Evolutionary conservation across 1,139 yeast genomes (phyloP), one percentile per base, ranked within the genome.

Genomic region (Diutina sp.): DNA sequence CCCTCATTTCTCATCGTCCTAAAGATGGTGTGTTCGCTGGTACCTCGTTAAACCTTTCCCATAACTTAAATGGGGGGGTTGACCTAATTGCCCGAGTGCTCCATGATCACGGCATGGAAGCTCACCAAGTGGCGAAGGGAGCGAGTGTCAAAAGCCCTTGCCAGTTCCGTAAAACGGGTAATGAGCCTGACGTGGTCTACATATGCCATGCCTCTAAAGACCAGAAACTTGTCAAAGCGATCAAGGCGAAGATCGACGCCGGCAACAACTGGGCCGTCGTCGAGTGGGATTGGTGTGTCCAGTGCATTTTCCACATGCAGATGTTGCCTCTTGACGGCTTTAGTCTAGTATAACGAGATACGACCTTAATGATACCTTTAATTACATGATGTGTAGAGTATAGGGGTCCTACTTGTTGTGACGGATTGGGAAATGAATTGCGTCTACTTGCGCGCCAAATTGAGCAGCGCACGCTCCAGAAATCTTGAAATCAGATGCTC

Each of bases 201-300:
- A 67, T 76, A 16, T 77, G 75, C 0, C 73, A 80, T 60, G 73
- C 68, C 57, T 62, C 66, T 2, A 76, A 77, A 56, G 84, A 80
- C 60, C 65, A 72, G 6, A 78, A 79, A 46, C 65, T 78, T 54
- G 74, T 76, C 12, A 69, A 70, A 35, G 57, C 70, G 11, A 61
- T 30, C 44, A n/a, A 32, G 21, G 28, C 28, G 6, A 50, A 50
- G 14, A n/a, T 12, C 12, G 29, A 18, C 14, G n/a, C n/a, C 6
- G 18, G 73, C 21, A 63, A 66, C 5, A 70, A 67, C 3, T 69
- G 65, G 9, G 64, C 65, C 6, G 72, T 80, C 1, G 75, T 84
- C 9, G 85, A 82, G 59, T 84, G 90, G 90, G 82, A 84, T 58
- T 83, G 87, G 87, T 79, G 86, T 59, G 84, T 84, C 9, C 70